Base-by-base conservation (phyloP, 164 flowering plant genomes). In the Warburgia ugandensis region DNA sequence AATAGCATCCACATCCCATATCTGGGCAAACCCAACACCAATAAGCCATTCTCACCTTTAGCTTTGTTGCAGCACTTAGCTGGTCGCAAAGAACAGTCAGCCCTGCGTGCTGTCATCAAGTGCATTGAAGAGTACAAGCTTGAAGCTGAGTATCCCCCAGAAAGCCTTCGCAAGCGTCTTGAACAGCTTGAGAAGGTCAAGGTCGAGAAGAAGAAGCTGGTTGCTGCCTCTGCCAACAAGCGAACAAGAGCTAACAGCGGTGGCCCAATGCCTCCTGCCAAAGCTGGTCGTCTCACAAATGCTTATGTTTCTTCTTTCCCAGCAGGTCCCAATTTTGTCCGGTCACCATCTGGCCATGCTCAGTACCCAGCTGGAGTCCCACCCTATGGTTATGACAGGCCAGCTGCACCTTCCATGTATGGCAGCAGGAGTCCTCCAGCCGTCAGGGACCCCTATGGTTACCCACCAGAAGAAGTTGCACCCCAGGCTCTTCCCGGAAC, bases 201-300 rank as follows among this genome's bases (percentile, higher is more conserved):
- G 70, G 61, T 59, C 0, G 98, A 91, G 53, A 91, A 91, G 83
- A 81, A 71, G 57, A 87, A 60, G 65, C 81, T 90, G 16, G 81
- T 73, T 40, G 73, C 79, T 25, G 80, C 68, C 38, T 88, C 96
- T 46, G 92, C 98, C 33, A 81, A 78, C 77, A 91, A 91, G 68
- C 63, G 98, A 46, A 91, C 96, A 17, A 71, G 98, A 36, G 91
- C 82, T 14, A 79, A 73, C 75, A 84, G 71, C 60, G 81, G 79
- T 5, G 97, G 97, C 2, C 94, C 92, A 13, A 91, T 91, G 97
- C 97, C 97, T 43, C 97, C 97, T 29, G 97, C 97, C 48, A 91
- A 91, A 76, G 97, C 97, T 32, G 97, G 96, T 4, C 92, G 97
- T 25, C 60, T 74, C 25, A 77, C 86, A 43, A 86, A 91, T 66